phyloP scores from a whole-genome alignment of 2,329 filamentous ascomycete genomes.

The Aspergillus neoniger region DNA sequence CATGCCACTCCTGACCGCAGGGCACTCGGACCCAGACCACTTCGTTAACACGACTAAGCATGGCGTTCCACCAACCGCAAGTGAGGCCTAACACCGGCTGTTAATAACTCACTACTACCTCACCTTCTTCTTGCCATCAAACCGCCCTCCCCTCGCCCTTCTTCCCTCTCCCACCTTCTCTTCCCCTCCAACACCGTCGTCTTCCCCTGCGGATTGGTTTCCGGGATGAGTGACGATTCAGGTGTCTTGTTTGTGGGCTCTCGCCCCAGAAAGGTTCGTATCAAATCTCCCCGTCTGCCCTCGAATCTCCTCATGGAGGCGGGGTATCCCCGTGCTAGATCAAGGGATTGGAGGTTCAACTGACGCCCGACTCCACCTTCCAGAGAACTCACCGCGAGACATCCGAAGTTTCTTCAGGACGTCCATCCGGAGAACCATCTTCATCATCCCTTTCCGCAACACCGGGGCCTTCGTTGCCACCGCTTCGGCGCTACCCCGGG shows the following conservation, averaged over 20 bases:
- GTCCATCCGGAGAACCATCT: constrained; percentile 30
- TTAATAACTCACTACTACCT: constrained; percentile 13
- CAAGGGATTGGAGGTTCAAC: constrained; percentile 11
- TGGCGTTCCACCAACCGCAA: constrained; percentile 18
- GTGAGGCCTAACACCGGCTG: constrained; percentile 12
- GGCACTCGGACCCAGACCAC: constrained; percentile 18
- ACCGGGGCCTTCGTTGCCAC: constrained; percentile 34
- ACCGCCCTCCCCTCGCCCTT: constrained; percentile 9
- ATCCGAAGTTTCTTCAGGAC: constrained; percentile 32
- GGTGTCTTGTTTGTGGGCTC: constrained; percentile 40
- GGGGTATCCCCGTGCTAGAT: constrained; percentile 23
- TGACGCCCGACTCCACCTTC: constrained; percentile 20
- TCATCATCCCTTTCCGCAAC: constrained; percentile 21
- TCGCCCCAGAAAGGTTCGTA: constrained; percentile 42
- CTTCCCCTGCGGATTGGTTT: background rate
- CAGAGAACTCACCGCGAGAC: constrained; percentile 42
- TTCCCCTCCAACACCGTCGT: background rate
- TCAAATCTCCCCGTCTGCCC: constrained; percentile 5
- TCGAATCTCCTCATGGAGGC: constrained; percentile 14
- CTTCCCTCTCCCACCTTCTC: constrained; percentile 9
- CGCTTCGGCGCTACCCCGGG: constrained; percentile 45
- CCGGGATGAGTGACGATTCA: constrained; percentile 39
- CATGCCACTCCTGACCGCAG: constrained; percentile 18
- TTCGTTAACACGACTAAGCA: constrained; percentile 15
- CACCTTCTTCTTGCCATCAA: constrained; percentile 7